A percentile compares a stretch with the other conserved stretches of the same genome.
phyloP scores from a whole-genome alignment of 225 moss, liverwort and hornwort species.

The Sphagnum contortum region DNA sequence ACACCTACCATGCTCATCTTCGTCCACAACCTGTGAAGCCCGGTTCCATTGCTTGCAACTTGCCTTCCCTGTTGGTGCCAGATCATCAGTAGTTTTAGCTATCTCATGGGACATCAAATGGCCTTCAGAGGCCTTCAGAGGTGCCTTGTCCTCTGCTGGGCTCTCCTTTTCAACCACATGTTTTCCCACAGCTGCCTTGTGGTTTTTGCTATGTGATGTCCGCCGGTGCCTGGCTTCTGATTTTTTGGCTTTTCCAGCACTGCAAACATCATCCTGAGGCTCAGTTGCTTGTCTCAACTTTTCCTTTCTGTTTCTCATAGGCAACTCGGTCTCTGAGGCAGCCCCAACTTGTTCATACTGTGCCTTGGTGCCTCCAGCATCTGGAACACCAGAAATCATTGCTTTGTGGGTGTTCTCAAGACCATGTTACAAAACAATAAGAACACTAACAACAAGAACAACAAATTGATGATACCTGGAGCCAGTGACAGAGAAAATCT shows the following conservation, averaged over 20 bases:
- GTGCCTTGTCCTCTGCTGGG: constrained; percentile 6
- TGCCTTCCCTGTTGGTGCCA: constrained; percentile 16
- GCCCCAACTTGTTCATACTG: background rate
- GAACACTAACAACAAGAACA: too few species aligned
- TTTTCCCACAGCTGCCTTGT: background rate
- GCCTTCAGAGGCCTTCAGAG: background rate
- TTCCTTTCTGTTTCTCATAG: background rate
- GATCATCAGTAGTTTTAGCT: constrained; percentile 6
- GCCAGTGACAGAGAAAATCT: too few species aligned
- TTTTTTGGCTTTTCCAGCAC: background rate
- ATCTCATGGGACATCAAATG: background rate
- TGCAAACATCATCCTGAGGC: background rate
- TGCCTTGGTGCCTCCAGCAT: background rate
- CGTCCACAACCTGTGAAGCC: too few species aligned
- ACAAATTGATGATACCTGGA: too few species aligned
- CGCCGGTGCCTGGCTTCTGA: background rate
- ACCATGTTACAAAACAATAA: too few species aligned
- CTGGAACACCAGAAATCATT: constrained; percentile 2
- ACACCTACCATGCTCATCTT: too few species aligned
- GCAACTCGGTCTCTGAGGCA: background rate
- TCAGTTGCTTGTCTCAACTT: background rate
- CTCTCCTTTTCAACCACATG: constrained; percentile 4
- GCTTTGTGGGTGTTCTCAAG: too few species aligned
- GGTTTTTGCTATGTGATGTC: background rate
- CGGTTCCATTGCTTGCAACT: background rate